Evolutionary conservation across 2,329 filamentous ascomycete species (phyloP), one percentile per base, ranked within the genome.

Genomic region (Fusarium paranaense): DNA sequence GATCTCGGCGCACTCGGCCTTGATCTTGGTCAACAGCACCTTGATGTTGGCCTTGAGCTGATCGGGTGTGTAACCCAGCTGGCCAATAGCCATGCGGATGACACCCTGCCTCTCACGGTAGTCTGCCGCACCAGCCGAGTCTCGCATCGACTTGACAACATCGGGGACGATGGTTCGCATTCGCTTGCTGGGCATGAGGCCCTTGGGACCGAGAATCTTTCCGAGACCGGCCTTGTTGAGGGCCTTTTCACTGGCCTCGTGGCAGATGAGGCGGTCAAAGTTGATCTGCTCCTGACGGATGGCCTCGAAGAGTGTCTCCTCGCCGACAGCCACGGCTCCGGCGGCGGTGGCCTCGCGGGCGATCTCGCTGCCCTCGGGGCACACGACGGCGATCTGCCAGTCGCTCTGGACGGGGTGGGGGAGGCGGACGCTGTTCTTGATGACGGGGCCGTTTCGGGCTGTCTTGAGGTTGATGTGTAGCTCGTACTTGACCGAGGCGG

Each of bases 321-420:
- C 94, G 71, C 97, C 97, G 1, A 95, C 94, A 5, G 96, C 87
- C 1, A 92, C 88, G 18, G 97, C 97, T 63, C 97, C 97, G 0
- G 93, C 93, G 11, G 90, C 88, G 37, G 88, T 88, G 5, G 97
- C 97, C 61, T 94, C 92, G 74, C 90, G 88, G 62, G 92, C 95
- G 60, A 91, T 88, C 71, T 91, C 89, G 73, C 93, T 95, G 74
- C 91, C 92, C 64, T 96, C 93, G n/a, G 94, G 91, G 81, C 93
- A 96, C 76, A 99, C 94, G 65, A 98, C 97, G 80, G 93, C 97
- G 79, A 99, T 95, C 72, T 92, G 92, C 61, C 95, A 88, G 82
- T 97, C 95, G 72, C 94, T 97, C 82, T 95, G 94, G 75, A 98
- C 94, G 6, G 95, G 93, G 83, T 97, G 93, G 0, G 97, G 97